phyloP scores from a whole-genome alignment of 108 stramenopile genomes.

The Skeletonema marinoi region DNA sequence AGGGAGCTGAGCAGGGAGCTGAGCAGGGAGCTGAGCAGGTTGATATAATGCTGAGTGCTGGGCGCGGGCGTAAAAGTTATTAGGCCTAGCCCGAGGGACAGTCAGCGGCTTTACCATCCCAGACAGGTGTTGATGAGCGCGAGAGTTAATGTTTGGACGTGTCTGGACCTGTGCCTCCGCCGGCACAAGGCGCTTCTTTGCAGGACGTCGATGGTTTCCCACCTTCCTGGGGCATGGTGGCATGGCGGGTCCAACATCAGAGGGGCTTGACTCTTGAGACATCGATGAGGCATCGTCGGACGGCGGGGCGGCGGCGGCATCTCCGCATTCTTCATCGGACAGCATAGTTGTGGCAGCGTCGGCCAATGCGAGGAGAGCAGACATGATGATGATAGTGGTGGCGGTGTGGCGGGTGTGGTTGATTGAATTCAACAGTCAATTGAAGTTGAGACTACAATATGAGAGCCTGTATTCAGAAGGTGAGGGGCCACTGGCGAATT shows the following conservation, averaged over 20 bases:
- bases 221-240: no score
- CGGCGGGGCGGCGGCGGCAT: neutral
- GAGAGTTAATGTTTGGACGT: neutral
- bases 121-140: no score
- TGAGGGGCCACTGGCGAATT: no score
- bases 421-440: no score
- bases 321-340: neutral
- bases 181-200: neutral
- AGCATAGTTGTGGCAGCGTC: neutral
- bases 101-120: neutral
- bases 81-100: neutral
- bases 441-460: no score
- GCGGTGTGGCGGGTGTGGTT: neutral
- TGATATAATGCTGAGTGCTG: neutral
- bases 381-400: neutral
- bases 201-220: neutral
- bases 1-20: no score
- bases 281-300: neutral
- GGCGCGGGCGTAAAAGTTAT: neutral
- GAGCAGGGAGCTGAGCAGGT: neutral
- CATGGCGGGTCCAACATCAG: neutral
- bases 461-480: no score
- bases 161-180: neutral
- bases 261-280: neutral
- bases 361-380: neutral